Base-by-base conservation (phyloP, 495 filamentous ascomycete genomes). In the Penicillium diatomitis region DNA sequence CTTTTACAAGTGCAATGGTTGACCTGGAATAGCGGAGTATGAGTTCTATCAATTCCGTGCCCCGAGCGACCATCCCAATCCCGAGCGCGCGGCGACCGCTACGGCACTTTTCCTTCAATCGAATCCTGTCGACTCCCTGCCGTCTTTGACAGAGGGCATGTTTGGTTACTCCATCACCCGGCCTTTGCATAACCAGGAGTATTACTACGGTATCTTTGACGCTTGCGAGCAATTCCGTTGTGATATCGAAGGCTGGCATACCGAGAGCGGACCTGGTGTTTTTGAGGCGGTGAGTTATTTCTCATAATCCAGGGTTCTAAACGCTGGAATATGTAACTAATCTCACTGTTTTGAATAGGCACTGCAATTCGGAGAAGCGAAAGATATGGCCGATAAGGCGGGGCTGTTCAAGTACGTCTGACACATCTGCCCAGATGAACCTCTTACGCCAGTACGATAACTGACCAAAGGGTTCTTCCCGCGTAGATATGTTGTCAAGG, bases 91-190 rank as follows among this genome's bases (percentile, higher is more conserved):
- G 46, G 77, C 80, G 4, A 81, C 83, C n/a, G 79, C 85, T 0
- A 86, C 87, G 1, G 87, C 87, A 20, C 63, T 71, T 3, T 95
- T 84, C 61, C 77, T 96, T 2, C 75, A 77, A 51, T 66, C 85
- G 28, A 90, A 95, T 56, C 74, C 86, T 0, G 79, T 84, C 31
- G 74, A 85, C 32, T 58, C 78, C 1, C 76, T 96, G 5, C 88
- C 89, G 1, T 63, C 81, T 32, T 59, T 98, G 32, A 96, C 92
- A 12, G 88, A 96, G 63, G 92, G 92, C 49, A 98, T 98, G 92
- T 96, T 96, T 56, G 92, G 90, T 31, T 98, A 98, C 71, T 92
- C 87, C 54, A 70, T 98, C 57, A 95, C 89, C n/a, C 76, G 90
- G 8, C 87, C 92, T 0, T 78, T 89, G 20, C 88, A 95, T 56